Evolutionary conservation across 768 basidiomycete genomes (phyloP), one percentile per base, ranked within the genome.

Genomic region (Leccinum uliginosum): DNA sequence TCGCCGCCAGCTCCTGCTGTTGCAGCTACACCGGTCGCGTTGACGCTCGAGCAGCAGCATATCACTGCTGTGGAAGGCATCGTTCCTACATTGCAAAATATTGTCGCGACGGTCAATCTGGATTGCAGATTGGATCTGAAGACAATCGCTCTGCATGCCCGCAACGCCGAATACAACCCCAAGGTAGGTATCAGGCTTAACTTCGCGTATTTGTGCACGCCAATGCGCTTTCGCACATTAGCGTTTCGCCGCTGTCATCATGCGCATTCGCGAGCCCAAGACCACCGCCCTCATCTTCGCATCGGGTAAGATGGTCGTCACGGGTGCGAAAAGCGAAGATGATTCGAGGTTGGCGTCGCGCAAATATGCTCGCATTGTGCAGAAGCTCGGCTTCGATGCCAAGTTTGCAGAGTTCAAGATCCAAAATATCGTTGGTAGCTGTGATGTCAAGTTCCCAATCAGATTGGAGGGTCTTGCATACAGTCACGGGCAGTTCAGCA

Each of bases 201-300:
- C 47, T 61, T 67, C 50, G 57, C 50, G 69, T 68, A 69, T 72
- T 73, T 78, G 73, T 74, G 75, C 74, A 76, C 79, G 76, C 78
- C 82, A 80, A 83, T 81, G 83, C 83, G 77, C 77, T 79, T 67
- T 75, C 78, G 77, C 76, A 77, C 80, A 75, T 78, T 75, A 99
- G 97, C 97, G 97, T 88, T 99, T 99, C 80, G 97, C 96, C 65
- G 97, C 97, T 59, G 97, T 98, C 65, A 98, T 99, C 77, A 99
- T 99, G 97, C 93, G 97, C 74, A 98, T 99, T 70, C 94, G 97
- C 64, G 97, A 98, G 66, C 97, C 97, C 51, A 99, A 99, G 81
- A 99, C 97, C 58, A 99, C 97, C 51, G 97, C 96, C 23, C 85
- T 99, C 65, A 98, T 99, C 74, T 99, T 99, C 74, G 97, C 97